Conservation (phyloP, 305 asterid species). For the Fraxinus sp. region DNA sequence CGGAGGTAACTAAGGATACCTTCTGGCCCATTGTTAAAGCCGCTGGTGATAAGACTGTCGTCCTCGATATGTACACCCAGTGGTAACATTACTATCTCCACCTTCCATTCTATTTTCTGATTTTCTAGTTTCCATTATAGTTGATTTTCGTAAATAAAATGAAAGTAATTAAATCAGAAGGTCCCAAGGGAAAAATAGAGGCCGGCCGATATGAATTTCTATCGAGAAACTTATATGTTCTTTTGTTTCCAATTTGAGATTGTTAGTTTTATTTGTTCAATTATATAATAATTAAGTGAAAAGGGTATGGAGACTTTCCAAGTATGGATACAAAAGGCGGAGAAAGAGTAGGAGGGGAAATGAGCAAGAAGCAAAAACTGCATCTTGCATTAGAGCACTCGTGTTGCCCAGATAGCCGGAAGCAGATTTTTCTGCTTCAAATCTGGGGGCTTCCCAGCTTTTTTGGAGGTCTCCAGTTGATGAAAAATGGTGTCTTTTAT, state of each 20-base stretch:
- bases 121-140: neutral
- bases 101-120: neutral
- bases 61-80: constrained; percentile 92
- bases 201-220: neutral
- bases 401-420: neutral
- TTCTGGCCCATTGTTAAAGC: constrained; percentile 92
- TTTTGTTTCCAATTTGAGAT: neutral
- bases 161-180: neutral
- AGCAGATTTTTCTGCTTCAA: neutral
- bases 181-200: neutral
- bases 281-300: neutral
- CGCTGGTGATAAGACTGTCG: constrained; percentile 81
- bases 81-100: constrained; percentile 48
- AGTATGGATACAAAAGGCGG: neutral
- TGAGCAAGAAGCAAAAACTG: neutral
- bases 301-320: neutral
- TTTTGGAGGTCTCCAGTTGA: neutral
- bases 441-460: neutral
- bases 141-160: neutral
- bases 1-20: constrained; percentile 71
- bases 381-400: neutral
- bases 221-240: neutral
- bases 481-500: neutral
- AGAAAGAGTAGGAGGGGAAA: neutral
- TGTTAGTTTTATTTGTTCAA: neutral